These are phyloP conservation scores for Rhodamnia rubescens DNA, from an alignment of 345 rosid species.

Conservation along the genomic window DNA sequence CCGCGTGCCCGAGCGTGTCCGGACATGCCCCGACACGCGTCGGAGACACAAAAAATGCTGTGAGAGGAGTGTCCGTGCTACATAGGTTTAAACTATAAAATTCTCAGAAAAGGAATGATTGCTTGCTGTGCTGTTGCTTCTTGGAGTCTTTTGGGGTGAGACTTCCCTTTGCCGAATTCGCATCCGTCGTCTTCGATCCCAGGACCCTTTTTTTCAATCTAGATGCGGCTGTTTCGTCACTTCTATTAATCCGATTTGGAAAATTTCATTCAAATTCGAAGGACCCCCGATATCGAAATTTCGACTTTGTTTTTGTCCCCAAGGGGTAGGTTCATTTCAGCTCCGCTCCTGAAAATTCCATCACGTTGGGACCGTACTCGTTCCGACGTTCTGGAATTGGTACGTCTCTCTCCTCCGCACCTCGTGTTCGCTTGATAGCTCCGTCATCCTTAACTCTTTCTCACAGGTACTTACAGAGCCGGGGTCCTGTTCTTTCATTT, in stretches of 20 bases:
- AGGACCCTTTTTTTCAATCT: not conserved
- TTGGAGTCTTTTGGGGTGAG: not conserved
- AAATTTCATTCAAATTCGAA: not conserved
- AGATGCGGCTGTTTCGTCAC: not conserved
- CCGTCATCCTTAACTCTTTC: not conserved
- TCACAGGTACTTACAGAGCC: not conserved
- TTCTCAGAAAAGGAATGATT: not conserved
- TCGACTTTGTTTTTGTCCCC: not conserved
- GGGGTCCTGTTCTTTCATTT: not conserved
- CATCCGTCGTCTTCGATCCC: not conserved
- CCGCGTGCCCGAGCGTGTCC: no score
- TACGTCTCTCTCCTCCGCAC: not conserved
- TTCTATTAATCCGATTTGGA: not conserved
- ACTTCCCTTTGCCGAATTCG: not conserved
- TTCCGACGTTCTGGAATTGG: not conserved
- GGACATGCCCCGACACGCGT: no score
- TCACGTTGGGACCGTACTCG: not conserved
- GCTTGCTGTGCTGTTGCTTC: not conserved
- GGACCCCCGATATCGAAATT: not conserved
- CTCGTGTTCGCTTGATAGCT: not conserved
- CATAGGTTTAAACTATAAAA: not conserved
- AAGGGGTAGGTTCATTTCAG: not conserved
- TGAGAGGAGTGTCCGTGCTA: no score
- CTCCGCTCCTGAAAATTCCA: not conserved
- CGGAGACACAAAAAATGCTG: no score